phyloP scores from a whole-genome alignment of 2,329 filamentous ascomycete species.

The Raffaelea albimanens region DNA sequence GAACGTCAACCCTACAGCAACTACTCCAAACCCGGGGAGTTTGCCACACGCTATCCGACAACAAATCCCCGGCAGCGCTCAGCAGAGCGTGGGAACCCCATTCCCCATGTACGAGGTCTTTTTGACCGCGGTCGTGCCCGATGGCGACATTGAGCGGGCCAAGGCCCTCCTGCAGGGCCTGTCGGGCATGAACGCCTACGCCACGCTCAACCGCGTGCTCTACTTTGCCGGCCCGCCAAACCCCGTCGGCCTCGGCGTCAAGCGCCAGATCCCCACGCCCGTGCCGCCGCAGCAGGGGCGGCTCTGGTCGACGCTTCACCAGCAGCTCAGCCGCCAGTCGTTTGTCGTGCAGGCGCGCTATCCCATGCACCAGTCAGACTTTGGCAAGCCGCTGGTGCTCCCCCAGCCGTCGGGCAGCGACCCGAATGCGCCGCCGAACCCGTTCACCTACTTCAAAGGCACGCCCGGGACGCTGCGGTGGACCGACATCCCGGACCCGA shows the following conservation, averaged over 20 bases:
- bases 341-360: slow-evolving; percentile 48
- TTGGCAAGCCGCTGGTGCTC: slow-evolving; percentile 16
- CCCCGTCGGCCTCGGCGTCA: slow-evolving; percentile 34
- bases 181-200: slow-evolving; percentile 45
- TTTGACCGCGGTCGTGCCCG: slow-evolving; percentile 42
- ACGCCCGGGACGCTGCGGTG: slow-evolving; percentile 42
- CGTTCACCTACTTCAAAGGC: slow-evolving; percentile 26
- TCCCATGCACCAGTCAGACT: slow-evolving; percentile 36
- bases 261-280: slow-evolving; percentile 20
- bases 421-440: neutral
- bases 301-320: slow-evolving; percentile 44
- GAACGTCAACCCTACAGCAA: too few relatives aligned
- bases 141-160: slow-evolving; percentile 41
- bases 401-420: neutral
- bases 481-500: slow-evolving; percentile 52
- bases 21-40: too few relatives aligned
- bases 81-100: too few relatives aligned
- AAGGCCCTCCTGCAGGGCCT: slow-evolving; percentile 47
- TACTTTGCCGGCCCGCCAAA: slow-evolving; percentile 41
- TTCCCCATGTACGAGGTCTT: slow-evolving; percentile 48
- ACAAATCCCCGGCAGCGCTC: too few relatives aligned
- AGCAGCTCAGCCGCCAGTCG: slow-evolving; percentile 45
- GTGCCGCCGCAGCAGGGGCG: slow-evolving; percentile 19
- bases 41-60: too few relatives aligned
- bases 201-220: slow-evolving; percentile 39